Evolutionary conservation across 2,329 filamentous ascomycete species (phyloP).

Genomic region (Sclerotinia glacialis): DNA sequence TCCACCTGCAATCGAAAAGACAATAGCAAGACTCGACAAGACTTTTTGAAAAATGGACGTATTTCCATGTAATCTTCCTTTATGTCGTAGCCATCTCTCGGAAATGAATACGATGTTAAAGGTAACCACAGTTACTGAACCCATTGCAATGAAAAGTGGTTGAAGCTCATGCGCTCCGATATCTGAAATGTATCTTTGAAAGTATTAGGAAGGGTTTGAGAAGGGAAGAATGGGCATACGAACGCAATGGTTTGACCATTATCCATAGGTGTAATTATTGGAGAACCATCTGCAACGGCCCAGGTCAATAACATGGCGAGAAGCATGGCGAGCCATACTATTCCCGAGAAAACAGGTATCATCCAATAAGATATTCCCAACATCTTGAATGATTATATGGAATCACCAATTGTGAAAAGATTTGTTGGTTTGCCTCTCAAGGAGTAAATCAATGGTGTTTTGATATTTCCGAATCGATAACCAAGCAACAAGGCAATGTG

Average conservation of each 20-base stretch:
- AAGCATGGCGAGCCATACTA: constrained; percentile 32
- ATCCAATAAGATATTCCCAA: constrained; percentile 22
- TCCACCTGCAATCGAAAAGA: constrained; percentile 70
- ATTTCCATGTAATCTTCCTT: constrained; percentile 73
- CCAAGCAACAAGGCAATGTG: neutral
- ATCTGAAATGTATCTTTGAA: constrained; percentile 66
- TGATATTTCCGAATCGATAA: too few relatives aligned
- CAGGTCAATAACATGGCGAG: constrained; percentile 48
- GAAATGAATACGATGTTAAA: constrained; percentile 75
- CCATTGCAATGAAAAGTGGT: constrained; percentile 73
- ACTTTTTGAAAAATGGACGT: constrained; percentile 58
- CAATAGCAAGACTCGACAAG: constrained; percentile 58
- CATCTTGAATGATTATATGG: constrained; percentile 11
- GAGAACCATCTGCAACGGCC: constrained; percentile 50
- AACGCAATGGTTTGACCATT: constrained; percentile 50
- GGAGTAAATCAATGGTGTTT: neutral
- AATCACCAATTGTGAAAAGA: neutral
- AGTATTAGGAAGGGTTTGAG: constrained; percentile 32
- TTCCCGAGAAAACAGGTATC: constrained; percentile 29
- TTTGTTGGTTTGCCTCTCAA: neutral
- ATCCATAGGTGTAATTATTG: constrained; percentile 59
- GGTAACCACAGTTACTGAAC: constrained; percentile 66
- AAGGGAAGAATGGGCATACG: constrained; percentile 45
- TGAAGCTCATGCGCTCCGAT: constrained; percentile 60
- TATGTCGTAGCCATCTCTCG: constrained; percentile 82